Percentiles rank a stretch among this genome's conserved stretches.
phyloP scores from a whole-genome alignment of 1,284 basidiomycete species.

The Cryptococcus sp. region DNA sequence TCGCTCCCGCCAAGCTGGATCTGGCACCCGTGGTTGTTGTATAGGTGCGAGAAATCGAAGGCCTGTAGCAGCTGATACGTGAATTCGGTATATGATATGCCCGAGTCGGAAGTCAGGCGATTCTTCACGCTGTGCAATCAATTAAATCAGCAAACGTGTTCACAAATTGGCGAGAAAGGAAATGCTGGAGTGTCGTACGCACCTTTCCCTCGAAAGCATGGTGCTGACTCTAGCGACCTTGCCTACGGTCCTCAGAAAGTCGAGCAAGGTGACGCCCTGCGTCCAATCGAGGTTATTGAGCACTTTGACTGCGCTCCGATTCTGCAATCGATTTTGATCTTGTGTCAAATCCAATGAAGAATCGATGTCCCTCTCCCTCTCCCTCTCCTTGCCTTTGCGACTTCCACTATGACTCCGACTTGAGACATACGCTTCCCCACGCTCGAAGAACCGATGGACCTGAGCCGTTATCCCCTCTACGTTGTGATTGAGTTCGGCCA shows the following conservation, averaged over 20 bases:
- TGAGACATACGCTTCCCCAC: conserved; percentile 65
- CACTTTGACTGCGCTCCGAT: conserved; percentile 53
- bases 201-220: conserved; percentile 93
- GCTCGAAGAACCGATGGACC: conserved; percentile 70
- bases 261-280: conserved; percentile 68
- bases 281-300: conserved; percentile 89
- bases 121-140: conserved; percentile 67
- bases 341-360: too few relatives aligned
- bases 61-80: conserved; percentile 96
- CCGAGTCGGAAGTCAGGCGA: conserved; percentile 66
- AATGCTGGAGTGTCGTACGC: conserved; percentile 25
- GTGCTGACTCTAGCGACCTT: conserved; percentile 78
- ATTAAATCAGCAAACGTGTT: background rate
- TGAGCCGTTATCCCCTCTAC: conserved; percentile 66
- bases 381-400: conserved; percentile 13
- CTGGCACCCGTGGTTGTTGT: conserved; percentile 67
- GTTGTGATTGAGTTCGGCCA: conserved; percentile 66
- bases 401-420: conserved; percentile 12
- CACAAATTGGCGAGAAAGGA: conserved; percentile 1
- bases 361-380: background rate
- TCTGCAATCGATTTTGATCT: conserved; percentile 1
- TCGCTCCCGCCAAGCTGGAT: conserved; percentile 95
- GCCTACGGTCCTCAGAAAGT: conserved; percentile 83
- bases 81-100: conserved; percentile 97
- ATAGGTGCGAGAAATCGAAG: conserved; percentile 85